phyloP scores from a whole-genome alignment of 768 basidiomycete genomes.

The Naganishia friedmannii region DNA sequence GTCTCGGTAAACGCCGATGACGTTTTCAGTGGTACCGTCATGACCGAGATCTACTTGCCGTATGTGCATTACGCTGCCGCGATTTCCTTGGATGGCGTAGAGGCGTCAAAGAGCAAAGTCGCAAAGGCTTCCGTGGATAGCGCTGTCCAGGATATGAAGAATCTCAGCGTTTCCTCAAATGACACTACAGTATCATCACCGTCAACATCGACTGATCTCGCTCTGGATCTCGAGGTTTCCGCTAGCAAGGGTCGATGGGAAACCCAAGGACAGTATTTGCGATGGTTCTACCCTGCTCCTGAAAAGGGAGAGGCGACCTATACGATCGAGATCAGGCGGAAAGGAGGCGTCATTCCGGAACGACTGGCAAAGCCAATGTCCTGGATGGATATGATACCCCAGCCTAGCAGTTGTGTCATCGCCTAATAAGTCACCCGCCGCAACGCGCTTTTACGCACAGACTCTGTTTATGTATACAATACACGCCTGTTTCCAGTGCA shows the following conservation, averaged over 20 bases:
- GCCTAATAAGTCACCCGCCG: background rate
- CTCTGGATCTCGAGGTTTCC: constrained; percentile 39
- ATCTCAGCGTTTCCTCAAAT: constrained; percentile 19
- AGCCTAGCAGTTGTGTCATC: constrained; percentile 10
- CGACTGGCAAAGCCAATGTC: constrained; percentile 27
- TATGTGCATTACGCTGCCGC: constrained; percentile 76
- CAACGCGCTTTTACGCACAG: background rate
- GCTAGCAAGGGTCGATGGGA: constrained; percentile 58
- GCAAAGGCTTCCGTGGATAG: constrained; percentile 36
- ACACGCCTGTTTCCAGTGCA: background rate
- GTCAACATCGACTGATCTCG: constrained; percentile 31
- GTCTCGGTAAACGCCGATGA: constrained; percentile 67
- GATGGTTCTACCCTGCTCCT: constrained; percentile 57
- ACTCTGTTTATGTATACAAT: background rate
- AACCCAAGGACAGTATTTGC: constrained; percentile 58
- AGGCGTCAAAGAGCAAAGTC: constrained; percentile 5
- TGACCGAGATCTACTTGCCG: constrained; percentile 89
- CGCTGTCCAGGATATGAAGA: constrained; percentile 33
- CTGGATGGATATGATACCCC: constrained; percentile 21
- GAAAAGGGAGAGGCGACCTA: constrained; percentile 45
- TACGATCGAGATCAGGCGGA: constrained; percentile 55
- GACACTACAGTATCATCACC: background rate
- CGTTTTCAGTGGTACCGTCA: constrained; percentile 53
- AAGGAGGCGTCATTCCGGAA: constrained; percentile 52
- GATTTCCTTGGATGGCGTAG: constrained; percentile 25